Evolutionary conservation across 2,329 filamentous ascomycete species (phyloP).

Genomic region (Colletotrichum sp.): DNA sequence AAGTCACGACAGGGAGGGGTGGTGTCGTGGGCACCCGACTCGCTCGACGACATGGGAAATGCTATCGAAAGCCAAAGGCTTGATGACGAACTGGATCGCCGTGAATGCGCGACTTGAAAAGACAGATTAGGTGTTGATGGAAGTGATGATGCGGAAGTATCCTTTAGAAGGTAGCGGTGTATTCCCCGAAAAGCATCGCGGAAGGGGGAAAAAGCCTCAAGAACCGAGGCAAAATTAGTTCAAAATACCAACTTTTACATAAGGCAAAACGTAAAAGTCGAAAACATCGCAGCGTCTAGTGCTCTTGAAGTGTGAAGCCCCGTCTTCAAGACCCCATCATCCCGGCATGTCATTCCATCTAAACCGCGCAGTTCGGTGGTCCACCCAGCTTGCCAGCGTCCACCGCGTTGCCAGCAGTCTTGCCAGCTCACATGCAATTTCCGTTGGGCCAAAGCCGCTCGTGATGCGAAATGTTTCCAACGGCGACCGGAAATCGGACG

Average conservation of each 20-base stretch:
- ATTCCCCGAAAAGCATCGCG: background rate
- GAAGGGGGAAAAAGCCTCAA: background rate
- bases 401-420: background rate
- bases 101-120: background rate
- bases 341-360: background rate
- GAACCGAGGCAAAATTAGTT: background rate
- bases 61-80: background rate
- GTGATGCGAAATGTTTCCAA: background rate
- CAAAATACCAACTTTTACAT: background rate
- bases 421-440: slow-evolving; percentile 5
- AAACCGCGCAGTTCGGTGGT: background rate
- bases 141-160: background rate
- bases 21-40: background rate
- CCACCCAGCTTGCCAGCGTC: background rate
- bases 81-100: background rate
- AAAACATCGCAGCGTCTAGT: background rate
- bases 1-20: background rate
- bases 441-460: background rate
- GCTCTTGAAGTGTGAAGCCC: background rate
- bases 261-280: background rate
- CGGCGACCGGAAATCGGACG: background rate
- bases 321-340: background rate
- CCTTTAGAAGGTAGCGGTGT: background rate
- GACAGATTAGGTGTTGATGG: background rate
- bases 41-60: background rate